Percentiles rank a stretch among this genome's conserved stretches.
Evolutionary conservation across 371 early-diverging fungal genomes (phyloP).

Genomic region (Actinomortierella ambigua): DNA sequence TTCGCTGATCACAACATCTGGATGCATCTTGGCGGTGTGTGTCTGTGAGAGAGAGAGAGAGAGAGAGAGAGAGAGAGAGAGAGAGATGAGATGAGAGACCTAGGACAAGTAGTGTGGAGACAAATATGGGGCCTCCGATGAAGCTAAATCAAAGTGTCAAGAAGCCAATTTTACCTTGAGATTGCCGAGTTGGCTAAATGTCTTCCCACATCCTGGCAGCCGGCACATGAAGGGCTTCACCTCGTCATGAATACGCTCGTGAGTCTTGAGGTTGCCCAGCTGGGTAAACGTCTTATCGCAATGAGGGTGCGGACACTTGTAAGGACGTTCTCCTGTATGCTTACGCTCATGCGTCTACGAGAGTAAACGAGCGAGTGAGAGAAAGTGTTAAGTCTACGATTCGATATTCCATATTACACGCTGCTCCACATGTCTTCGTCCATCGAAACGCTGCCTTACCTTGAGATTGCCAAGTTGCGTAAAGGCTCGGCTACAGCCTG

Average conservation of each 20-base stretch:
- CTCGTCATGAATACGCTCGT: slow-evolving; percentile 72
- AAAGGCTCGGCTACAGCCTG: slow-evolving; percentile 55
- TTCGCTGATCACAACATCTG: slow-evolving; percentile 29
- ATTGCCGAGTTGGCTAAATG: slow-evolving; percentile 72
- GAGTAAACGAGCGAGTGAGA: slow-evolving; percentile 21
- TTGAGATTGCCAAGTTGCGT: slow-evolving; percentile 67
- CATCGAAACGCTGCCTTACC: slow-evolving; percentile 53
- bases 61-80: too few species aligned
- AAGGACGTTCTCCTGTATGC: slow-evolving; percentile 73
- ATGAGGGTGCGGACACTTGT: slow-evolving; percentile 58
- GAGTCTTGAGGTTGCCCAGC: slow-evolving; percentile 82
- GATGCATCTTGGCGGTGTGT: slow-evolving; percentile 39
- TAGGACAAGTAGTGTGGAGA: too few species aligned
- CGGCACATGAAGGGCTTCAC: slow-evolving; percentile 73
- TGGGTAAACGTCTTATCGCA: slow-evolving; percentile 80
- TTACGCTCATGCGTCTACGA: slow-evolving; percentile 70
- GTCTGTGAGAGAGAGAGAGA: too few species aligned
- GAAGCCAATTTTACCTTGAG: slow-evolving; percentile 54
- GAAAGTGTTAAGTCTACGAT: slow-evolving; percentile 4
- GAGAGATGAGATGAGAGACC: too few species aligned
- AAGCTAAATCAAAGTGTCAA: too few species aligned
- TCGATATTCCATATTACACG: too few species aligned
- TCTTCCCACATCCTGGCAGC: slow-evolving; percentile 60
- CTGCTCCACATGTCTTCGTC: too few species aligned
- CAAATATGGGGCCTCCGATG: too few species aligned